Conservation (phyloP, 108 stramenopile species). For the Nitzschia putrida region DNA sequence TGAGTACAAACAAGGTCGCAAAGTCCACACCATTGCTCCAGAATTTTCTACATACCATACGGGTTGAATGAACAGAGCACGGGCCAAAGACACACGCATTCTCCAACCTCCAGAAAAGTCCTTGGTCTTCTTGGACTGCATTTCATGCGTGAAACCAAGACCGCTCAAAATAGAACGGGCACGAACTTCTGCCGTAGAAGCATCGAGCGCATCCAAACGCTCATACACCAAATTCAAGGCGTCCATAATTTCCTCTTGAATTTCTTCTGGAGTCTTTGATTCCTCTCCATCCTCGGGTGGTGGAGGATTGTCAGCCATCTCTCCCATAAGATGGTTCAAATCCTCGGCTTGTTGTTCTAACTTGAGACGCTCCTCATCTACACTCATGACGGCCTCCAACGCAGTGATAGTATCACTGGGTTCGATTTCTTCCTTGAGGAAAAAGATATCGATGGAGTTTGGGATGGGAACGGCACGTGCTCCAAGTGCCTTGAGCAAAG, state of each 20-base stretch:
- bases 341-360: slow-evolving; percentile 92
- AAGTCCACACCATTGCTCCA: background rate
- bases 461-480: slow-evolving; percentile 95
- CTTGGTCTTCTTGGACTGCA: slow-evolving; percentile 90
- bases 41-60: slow-evolving; percentile 49
- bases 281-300: slow-evolving; percentile 38
- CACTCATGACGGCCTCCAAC: slow-evolving; percentile 95
- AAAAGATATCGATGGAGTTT: slow-evolving; percentile 94
- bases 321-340: slow-evolving; percentile 79
- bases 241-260: slow-evolving; percentile 90
- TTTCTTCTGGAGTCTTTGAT: slow-evolving; percentile 70
- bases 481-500: slow-evolving; percentile 90
- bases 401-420: slow-evolving; percentile 91
- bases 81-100: slow-evolving; percentile 95
- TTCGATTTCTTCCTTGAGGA: slow-evolving; percentile 94
- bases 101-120: slow-evolving; percentile 99
- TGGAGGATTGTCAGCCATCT: slow-evolving; percentile 58
- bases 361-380: slow-evolving; percentile 89
- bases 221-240: slow-evolving; percentile 90
- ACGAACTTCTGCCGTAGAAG: slow-evolving; percentile 93
- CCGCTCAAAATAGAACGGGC: slow-evolving; percentile 95
- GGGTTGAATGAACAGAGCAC: slow-evolving; percentile 97
- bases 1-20: background rate
- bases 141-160: slow-evolving; percentile 93
- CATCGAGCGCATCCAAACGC: slow-evolving; percentile 95